Base-by-base conservation (phyloP, 2,329 filamentous ascomycete genomes). In the Coniochaeta prunicola region DNA sequence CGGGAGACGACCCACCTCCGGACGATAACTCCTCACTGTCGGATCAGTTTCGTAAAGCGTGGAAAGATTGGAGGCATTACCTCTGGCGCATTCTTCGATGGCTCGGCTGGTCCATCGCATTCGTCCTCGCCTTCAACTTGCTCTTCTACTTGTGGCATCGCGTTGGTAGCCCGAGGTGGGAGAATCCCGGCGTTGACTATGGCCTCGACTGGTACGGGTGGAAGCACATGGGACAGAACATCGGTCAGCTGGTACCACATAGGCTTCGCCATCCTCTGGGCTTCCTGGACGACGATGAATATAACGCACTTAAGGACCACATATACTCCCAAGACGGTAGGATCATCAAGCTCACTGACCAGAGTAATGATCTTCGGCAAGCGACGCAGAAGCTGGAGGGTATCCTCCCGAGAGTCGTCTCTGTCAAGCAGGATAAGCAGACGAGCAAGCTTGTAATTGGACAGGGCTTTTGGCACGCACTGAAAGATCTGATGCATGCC, bases 401-500 rank as follows among this genome's bases (percentile, higher is more conserved):
- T 0, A 71, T 80, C 4, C 70, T 90, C 3, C 87, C 88, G 0
- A 75, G 79, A 13, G 64, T 80, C 10, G 73, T 90, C 4, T 79
- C 82, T 60, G 78, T 88, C 63, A 76, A 79, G 15, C 75, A 77
- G 8, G 74, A 80, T 59, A 70, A 74, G 34, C 70, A 81, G 53
- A 7, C 59, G 31, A 86, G 85, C 15, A 76, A 79, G 10, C 70
- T 76, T 0, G 71, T 80, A 24, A 80, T 90, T 17, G 73, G 81
- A 0, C 76, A 82, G 26, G 79, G 84, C 2, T 89, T 91, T 60
- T 91, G 84, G 81, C 76, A 83, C 59, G 87, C 86, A 0, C 69
- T 91, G 9, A 75, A 77, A 26, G 79, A 81, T 57, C 76, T 80
- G 59, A 79, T 89, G 54, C 73, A 73, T 21, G 69, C 73, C 1